Evolutionary conservation across 257 asterid species (phyloP).

Genomic region (Prunella vulgaris): DNA sequence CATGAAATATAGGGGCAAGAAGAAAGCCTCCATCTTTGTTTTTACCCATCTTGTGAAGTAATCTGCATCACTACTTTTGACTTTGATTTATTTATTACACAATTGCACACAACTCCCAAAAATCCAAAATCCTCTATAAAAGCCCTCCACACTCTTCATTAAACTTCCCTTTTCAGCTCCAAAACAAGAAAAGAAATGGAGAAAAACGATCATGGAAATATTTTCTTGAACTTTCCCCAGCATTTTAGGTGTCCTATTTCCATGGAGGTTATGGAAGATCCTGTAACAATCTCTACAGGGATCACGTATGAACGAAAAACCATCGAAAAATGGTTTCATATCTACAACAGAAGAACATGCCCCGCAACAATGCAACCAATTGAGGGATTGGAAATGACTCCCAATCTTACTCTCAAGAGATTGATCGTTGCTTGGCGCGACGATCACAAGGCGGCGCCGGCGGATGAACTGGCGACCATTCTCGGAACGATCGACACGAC

Average conservation of each 20-base stretch:
- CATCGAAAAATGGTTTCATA: conserved; percentile 55
- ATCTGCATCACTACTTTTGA: conserved; percentile 20
- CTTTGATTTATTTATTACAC: conserved; percentile 37
- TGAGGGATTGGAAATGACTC: conserved; percentile 45
- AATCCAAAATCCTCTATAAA: not conserved
- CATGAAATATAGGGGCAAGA: conserved; percentile 5
- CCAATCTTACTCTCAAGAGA: conserved; percentile 67
- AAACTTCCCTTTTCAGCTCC: conserved; percentile 5
- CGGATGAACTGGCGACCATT: conserved; percentile 35
- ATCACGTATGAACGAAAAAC: conserved; percentile 60
- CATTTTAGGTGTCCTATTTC: conserved; percentile 78
- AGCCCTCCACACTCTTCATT: conserved; percentile 1
- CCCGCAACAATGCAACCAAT: conserved; percentile 72
- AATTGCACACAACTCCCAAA: conserved; percentile 26
- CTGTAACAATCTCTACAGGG: conserved; percentile 64
- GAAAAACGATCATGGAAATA: conserved; percentile 30
- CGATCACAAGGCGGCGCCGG: not conserved
- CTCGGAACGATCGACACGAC: conserved; percentile 43
- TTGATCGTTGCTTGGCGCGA: conserved; percentile 48
- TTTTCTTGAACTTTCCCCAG: conserved; percentile 2
- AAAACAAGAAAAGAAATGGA: conserved; percentile 9
- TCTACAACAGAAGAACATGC: conserved; percentile 54
- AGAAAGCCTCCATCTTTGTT: conserved; percentile 11
- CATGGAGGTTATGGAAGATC: conserved; percentile 80
- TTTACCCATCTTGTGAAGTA: conserved; percentile 27